Conservation (phyloP, 2,329 filamentous ascomycete species). For the Aspergillus eucalypticola region DNA sequence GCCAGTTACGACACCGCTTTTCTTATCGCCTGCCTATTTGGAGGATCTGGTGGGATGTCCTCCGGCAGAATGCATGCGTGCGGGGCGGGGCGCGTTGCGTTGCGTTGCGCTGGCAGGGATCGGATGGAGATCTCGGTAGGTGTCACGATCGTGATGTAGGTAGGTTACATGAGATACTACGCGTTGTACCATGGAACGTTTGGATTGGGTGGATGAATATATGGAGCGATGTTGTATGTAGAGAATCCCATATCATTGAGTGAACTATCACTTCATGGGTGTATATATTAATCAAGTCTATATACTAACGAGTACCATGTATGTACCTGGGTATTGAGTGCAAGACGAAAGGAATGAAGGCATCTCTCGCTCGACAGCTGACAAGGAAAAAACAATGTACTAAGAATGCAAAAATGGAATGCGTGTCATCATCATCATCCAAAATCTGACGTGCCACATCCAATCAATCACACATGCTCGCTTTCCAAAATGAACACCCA, state of each 20-base stretch:
- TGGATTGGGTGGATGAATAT: neutral
- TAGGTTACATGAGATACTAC: neutral
- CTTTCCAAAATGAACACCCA: conserved; percentile 1
- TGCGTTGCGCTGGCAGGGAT: too few relatives aligned
- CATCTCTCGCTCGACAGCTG: conserved; percentile 1
- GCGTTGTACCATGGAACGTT: neutral
- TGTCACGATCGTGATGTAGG: too few relatives aligned
- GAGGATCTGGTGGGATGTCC: neutral
- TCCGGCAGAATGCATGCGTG: neutral
- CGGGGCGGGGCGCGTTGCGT: neutral
- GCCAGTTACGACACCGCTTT: neutral
- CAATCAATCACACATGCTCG: conserved; percentile 9
- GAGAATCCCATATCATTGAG: neutral
- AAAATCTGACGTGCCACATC: conserved; percentile 6
- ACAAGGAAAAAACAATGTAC: neutral
- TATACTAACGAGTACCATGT: conserved; percentile 9
- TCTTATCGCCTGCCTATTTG: conserved; percentile 7
- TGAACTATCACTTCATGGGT: neutral
- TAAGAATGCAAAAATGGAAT: neutral
- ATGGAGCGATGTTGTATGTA: neutral
- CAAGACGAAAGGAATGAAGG: neutral
- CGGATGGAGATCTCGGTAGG: too few relatives aligned
- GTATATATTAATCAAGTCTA: conserved; percentile 13
- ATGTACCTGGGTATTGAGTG: conserved; percentile 11
- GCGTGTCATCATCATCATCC: conserved; percentile 3